A percentile compares a stretch with the other conserved stretches of the same genome.
Conservation (phyloP, 345 rosid species). For the Raphanus raphanistrum region DNA sequence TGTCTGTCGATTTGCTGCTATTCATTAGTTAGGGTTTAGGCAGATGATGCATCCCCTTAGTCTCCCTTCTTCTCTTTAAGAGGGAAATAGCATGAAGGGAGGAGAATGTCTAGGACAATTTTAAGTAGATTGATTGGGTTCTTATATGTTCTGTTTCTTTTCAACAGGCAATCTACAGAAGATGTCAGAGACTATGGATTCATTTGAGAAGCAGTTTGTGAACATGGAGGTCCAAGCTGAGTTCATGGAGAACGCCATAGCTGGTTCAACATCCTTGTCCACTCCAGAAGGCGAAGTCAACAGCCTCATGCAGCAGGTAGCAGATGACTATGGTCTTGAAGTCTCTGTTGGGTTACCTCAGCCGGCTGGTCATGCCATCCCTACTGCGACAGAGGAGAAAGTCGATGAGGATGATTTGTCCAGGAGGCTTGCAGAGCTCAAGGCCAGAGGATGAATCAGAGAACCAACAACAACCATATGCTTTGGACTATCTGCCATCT, state of each 20-base stretch:
- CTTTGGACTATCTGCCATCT: conserved; percentile 20
- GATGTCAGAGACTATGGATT: conserved; percentile 99
- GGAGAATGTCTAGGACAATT: background rate
- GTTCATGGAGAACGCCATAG: conserved; percentile 98
- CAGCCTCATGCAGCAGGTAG: conserved; percentile 98
- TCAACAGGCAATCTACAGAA: conserved; percentile 89
- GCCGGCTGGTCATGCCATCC: conserved; percentile 86
- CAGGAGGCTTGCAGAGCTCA: conserved; percentile 95
- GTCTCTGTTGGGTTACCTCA: conserved; percentile 97
- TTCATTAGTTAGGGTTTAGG: background rate
- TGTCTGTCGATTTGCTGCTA: background rate
- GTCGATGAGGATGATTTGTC: conserved; percentile 94
- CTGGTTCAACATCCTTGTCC: conserved; percentile 94
- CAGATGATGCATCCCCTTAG: too few relatives aligned
- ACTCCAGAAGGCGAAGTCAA: conserved; percentile 98
- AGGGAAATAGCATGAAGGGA: background rate
- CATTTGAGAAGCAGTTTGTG: conserved; percentile 96
- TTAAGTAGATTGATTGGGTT: background rate
- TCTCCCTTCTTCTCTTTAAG: too few relatives aligned
- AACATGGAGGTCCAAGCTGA: conserved; percentile 99
- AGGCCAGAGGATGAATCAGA: conserved; percentile 66
- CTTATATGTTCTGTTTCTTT: background rate
- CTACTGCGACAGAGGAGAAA: conserved; percentile 75
- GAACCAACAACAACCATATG: background rate
- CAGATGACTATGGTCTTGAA: conserved; percentile 94